Evolutionary conservation across 1,139 yeast genomes (phyloP), one percentile per base, ranked within the genome.

Genomic region (Taphrina wiesneri): DNA sequence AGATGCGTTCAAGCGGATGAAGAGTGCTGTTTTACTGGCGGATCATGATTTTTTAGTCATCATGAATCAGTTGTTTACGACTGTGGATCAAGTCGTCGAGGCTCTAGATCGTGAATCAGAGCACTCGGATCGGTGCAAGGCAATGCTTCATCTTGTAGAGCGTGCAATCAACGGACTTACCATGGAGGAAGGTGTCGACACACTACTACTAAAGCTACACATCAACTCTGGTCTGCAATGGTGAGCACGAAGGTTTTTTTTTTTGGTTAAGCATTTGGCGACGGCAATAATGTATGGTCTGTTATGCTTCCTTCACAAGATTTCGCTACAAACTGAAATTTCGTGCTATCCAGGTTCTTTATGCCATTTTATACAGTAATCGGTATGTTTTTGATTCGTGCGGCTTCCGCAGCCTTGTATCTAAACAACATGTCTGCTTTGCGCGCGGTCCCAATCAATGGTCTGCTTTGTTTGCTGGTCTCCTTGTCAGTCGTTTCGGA

Each of bases 331-430:
- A n/a, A n/a, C n/a, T n/a, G n/a, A n/a, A n/a, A n/a, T n/a, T n/a
- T n/a, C n/a, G n/a, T 45, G 49, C 49, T 45, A 45, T 45, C n/a
- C 28, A 21, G 46, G n/a, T 39, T 11, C 21, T 21, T 21, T 45
- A 23, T 23, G 28, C 23, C 17, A 41, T 9, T 45, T 23, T 45
- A 45, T 11, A 45, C 49, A 21, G 28, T 19, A 13, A 45, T 28
- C 11, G 49, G 25, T 13, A 21, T 15, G 21, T 25, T 17, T 49
- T 49, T 49, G 34, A 15, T 28, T 32, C 56, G 41, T 21, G 56
- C 56, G 17, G 30, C 39, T 17, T 34, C 45, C 11, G 41, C 41
- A 34, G 56, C 56, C 56, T 52, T 52, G 56, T 23, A n/a, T 23
- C 21, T 52, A 17, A 52, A 52, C 45, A 32, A 32, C 41, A 17